Base-by-base conservation (phyloP, 2,329 filamentous ascomycete genomes). In the Clonostachys solani region DNA sequence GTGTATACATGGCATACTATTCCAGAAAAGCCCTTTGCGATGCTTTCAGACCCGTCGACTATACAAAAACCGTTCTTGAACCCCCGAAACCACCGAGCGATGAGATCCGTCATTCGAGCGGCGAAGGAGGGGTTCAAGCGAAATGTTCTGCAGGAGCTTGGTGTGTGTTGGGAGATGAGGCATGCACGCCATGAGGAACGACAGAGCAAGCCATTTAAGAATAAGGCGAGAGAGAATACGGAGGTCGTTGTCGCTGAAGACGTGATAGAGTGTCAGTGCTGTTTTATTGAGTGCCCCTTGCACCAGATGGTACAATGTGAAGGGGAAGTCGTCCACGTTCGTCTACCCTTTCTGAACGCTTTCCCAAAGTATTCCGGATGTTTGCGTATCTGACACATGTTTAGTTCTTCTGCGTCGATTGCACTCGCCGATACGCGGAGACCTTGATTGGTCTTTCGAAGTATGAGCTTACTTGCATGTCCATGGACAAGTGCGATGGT, bases 301-400 rank as follows among this genome's bases (percentile, higher is more conserved):
- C 87, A 88, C 54, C 77, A 83, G 43, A 81, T 89, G 70, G 75
- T 89, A 2, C 72, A 80, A 52, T 95, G 90, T 61, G 66, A 81
- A 44, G 81, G 76, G 15, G 71, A 77, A 0, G 55, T 60, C 0
- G 53, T 66, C 2, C 87, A 92, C 50, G 67, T 68, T 50, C 54
- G 66, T 59, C 18, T 6, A 33, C 23, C 8, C 33, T 9, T n/a
- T 9, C 37, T 17, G 13, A 15, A 33, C 23, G 6, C 33, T 9
- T n/a, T 9, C 37, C 35, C 12, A 15, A 16, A 10, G 15, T 15
- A 42, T 34, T 17, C 35, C 13, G 36, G 17, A 3, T 12, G 36
- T n/a, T n/a, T 18, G 36, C 36, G 36, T n/a, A 2, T n/a, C 36
- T 38, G 17, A 38, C 34, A 33, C 9, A 16, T 33, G 15, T 6